A percentile compares a stretch with the other conserved stretches of the same genome.
These are phyloP conservation scores for Coelastrella sp. DNA, from an alignment of 139 green algal species.

Conservation along the genomic window DNA sequence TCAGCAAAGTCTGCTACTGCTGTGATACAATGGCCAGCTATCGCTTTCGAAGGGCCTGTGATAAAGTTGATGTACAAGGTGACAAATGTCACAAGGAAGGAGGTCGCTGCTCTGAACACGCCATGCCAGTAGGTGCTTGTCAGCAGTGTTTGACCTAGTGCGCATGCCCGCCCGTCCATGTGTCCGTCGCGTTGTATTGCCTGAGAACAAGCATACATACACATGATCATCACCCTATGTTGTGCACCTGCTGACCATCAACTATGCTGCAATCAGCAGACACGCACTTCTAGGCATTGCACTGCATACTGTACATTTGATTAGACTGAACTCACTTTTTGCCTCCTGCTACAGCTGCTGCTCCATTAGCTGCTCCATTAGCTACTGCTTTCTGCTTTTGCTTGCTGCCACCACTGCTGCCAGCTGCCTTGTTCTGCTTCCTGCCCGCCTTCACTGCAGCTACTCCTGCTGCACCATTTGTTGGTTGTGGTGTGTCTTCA, in stretches of 20 bases:
- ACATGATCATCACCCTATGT: no score
- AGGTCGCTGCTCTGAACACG: not conserved
- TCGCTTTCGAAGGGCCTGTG: no score
- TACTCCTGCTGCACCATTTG: not conserved
- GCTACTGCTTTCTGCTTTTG: not conserved
- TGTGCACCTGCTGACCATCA: no score
- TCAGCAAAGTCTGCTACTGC: no score
- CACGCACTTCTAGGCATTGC: no score
- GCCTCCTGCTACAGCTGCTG: not conserved
- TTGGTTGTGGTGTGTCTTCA: not conserved
- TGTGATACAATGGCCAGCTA: no score
- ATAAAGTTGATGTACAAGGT: no score
- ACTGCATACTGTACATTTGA: not conserved
- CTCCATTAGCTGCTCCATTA: not conserved
- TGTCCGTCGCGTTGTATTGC: no score
- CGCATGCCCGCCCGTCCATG: no score
- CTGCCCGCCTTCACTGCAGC: not conserved
- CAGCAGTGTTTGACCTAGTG: not conserved
- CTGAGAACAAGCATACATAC: no score
- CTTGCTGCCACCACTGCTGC: not conserved
- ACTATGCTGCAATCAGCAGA: no score
- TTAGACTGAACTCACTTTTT: slow-evolving; percentile 7
- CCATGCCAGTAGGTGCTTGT: not conserved
- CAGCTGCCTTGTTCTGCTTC: not conserved
- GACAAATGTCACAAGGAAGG: no score